A percentile compares a stretch with the other conserved stretches of the same genome.
These are phyloP conservation scores for Pythium sukuiense DNA, from an alignment of 352 stramenopile species.

Conservation along the genomic window DNA sequence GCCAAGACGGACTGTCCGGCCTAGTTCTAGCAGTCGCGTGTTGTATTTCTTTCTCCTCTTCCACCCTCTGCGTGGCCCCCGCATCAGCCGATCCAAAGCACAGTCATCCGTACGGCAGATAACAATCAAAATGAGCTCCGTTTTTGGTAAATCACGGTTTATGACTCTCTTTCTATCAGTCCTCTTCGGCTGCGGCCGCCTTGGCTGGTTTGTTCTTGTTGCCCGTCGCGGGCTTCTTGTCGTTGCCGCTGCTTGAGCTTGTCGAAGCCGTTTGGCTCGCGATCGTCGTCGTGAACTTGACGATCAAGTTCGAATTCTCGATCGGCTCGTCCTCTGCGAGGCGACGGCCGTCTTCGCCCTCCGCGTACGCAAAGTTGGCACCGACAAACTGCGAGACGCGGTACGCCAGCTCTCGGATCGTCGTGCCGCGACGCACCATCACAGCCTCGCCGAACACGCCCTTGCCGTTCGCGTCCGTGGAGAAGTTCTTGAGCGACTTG, in stretches of 20 bases:
- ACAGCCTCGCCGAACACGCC: constrained; percentile 79
- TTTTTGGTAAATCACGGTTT: background rate
- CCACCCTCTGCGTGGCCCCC: background rate
- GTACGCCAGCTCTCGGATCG: constrained; percentile 74
- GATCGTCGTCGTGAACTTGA: constrained; percentile 77
- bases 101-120: background rate
- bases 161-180: constrained; percentile 8
- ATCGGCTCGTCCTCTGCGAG: constrained; percentile 76
- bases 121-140: background rate
- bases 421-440: constrained; percentile 72
- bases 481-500: constrained; percentile 86
- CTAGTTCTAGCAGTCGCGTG: background rate
- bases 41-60: background rate
- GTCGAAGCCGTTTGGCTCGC: constrained; percentile 15
- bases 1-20: constrained; percentile 23
- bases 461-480: constrained; percentile 61
- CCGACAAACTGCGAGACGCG: constrained; percentile 68
- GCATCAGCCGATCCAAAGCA: background rate
- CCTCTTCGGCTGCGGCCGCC: constrained; percentile 28
- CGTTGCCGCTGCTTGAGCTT: background rate
- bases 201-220: constrained; percentile 42
- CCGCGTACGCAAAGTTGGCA: constrained; percentile 76
- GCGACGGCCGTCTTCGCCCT: constrained; percentile 76
- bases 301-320: constrained; percentile 56
- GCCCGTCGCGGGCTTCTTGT: constrained; percentile 28